Conservation (phyloP, 345 rosid species). For the Sonneratia alba region DNA sequence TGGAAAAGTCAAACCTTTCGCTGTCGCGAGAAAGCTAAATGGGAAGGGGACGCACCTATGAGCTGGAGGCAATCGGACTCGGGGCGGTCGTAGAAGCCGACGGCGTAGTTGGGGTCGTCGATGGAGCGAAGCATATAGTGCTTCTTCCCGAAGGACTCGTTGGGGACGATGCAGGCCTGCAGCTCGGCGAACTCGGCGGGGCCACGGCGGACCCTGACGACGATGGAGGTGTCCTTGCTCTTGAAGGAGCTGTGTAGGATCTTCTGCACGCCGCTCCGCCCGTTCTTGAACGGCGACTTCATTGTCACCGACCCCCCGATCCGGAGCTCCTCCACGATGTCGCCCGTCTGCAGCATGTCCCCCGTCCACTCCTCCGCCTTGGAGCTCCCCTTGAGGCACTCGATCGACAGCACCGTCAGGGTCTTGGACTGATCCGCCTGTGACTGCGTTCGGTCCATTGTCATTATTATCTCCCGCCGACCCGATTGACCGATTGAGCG, state of each 20-base stretch:
- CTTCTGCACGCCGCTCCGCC: constrained; percentile 68
- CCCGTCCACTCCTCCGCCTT: constrained; percentile 92
- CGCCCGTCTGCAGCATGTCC: constrained; percentile 95
- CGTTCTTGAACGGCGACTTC: constrained; percentile 79
- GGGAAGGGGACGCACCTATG: constrained; percentile 51
- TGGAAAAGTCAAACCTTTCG: background rate
- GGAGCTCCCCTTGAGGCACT: constrained; percentile 76
- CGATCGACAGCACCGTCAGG: constrained; percentile 40
- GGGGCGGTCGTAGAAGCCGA: constrained; percentile 75
- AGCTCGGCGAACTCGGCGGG: constrained; percentile 50
- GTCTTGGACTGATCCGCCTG: background rate
- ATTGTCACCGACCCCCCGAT: constrained; percentile 34
- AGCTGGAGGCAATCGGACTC: constrained; percentile 73
- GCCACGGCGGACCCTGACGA: constrained; percentile 70
- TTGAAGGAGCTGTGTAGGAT: constrained; percentile 57
- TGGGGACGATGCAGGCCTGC: constrained; percentile 89
- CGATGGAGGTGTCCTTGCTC: constrained; percentile 68
- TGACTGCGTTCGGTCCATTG: background rate
- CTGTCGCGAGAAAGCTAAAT: too few relatives aligned
- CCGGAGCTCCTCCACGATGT: constrained; percentile 77
- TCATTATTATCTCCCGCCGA: background rate
- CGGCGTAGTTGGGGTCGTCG: constrained; percentile 79
- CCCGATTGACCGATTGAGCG: background rate
- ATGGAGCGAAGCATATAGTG: constrained; percentile 78
- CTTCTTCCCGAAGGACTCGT: constrained; percentile 51